Conservation (phyloP, 306 rosid genomes). For the Ormosia semicastrata region DNA sequence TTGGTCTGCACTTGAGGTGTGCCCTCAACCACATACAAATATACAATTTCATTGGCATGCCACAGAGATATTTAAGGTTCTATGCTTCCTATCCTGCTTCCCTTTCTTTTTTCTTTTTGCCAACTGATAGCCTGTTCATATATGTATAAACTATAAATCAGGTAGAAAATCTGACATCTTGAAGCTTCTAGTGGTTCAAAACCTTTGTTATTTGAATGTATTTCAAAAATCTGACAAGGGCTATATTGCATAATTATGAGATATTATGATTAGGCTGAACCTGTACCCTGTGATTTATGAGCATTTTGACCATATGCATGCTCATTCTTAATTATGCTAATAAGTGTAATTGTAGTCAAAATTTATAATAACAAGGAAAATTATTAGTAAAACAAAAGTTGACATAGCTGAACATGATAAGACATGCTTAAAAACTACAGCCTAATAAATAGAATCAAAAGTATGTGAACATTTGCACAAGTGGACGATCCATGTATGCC, state of each 20-base stretch:
- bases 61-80: not conserved
- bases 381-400: not conserved
- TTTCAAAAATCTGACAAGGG: slow-evolving; percentile 9
- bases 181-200: slow-evolving; percentile 10
- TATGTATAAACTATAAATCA: not conserved
- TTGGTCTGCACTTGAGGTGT: not conserved
- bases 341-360: not conserved
- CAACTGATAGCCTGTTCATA: not conserved
- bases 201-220: not conserved
- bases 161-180: not conserved
- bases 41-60: not conserved
- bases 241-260: slow-evolving; percentile 2
- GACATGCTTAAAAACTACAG: not conserved
- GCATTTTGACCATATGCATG: slow-evolving; percentile 10
- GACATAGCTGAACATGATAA: not conserved
- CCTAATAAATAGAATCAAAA: not conserved
- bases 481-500: not conserved
- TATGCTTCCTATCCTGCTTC: slow-evolving; percentile 14
- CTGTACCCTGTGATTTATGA: not conserved
- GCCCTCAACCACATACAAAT: not conserved
- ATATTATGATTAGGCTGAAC: not conserved
- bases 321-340: slow-evolving; percentile 12
- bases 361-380: not conserved
- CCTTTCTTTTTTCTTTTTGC: not conserved
- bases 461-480: not conserved